Evolutionary conservation across 2,329 filamentous ascomycete species (phyloP).

Genomic region (Claviceps purpurea): DNA sequence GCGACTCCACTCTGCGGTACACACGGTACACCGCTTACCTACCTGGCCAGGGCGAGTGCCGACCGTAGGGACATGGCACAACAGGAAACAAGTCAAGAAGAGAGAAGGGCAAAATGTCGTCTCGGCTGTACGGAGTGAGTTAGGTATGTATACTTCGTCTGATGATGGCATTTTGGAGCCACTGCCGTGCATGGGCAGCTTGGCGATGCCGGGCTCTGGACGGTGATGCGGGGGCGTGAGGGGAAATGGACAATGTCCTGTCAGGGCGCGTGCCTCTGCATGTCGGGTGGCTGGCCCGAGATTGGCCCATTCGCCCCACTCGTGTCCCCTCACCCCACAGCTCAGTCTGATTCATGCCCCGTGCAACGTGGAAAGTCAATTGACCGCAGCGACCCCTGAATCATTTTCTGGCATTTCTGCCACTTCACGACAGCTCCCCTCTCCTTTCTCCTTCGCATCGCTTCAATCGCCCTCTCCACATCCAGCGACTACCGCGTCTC

Average conservation of each 20-base stretch:
- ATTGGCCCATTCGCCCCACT: not conserved
- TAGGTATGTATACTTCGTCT: no score
- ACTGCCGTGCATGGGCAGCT: no score
- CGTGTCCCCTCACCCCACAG: not conserved
- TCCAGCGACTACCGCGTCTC: not conserved
- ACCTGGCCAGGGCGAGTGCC: not conserved
- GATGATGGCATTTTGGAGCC: no score
- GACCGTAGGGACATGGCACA: not conserved
- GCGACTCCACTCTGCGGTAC: not conserved
- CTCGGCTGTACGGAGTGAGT: no score
- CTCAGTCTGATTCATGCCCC: not conserved
- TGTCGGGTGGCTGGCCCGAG: not conserved
- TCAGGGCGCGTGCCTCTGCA: not conserved
- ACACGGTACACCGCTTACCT: no score
- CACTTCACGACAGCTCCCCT: not conserved
- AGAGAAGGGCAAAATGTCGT: no score
- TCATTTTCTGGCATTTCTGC: not conserved
- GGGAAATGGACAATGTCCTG: no score
- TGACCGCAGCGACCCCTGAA: not conserved
- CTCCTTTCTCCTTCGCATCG: not conserved
- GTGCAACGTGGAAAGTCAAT: not conserved
- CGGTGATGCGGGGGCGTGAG: no score
- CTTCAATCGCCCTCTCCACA: not conserved
- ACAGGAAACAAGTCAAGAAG: no score
- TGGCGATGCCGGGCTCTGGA: no score